Conservation (phyloP, 805 yeast genomes). For the Zygoascus bituminiphila region DNA sequence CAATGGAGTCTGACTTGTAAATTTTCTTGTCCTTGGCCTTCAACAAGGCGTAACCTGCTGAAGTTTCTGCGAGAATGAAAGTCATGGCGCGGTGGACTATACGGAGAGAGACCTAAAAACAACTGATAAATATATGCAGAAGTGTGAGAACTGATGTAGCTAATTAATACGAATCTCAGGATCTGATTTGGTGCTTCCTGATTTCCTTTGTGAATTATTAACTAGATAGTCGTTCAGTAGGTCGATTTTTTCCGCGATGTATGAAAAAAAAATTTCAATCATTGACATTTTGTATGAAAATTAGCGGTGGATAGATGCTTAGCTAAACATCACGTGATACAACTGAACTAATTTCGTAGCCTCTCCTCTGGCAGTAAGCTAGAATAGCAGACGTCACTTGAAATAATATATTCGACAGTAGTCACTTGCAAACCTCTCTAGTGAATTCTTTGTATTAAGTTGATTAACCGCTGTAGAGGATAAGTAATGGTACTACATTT, state of each 20-base stretch:
- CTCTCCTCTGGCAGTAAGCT: too few relatives aligned
- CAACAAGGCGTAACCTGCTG: conserved; percentile 97
- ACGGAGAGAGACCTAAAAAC: background rate
- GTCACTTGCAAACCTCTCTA: too few relatives aligned
- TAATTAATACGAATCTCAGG: background rate
- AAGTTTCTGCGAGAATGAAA: conserved; percentile 80
- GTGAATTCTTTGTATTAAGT: too few relatives aligned
- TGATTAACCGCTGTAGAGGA: too few relatives aligned
- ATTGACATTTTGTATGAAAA: background rate
- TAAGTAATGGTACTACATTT: too few relatives aligned
- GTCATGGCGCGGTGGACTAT: conserved; percentile 25
- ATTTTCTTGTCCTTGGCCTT: conserved; percentile 97
- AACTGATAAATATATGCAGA: background rate
- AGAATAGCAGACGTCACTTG: too few relatives aligned
- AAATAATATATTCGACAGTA: too few relatives aligned
- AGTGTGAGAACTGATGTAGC: background rate
- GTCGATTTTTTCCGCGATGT: background rate
- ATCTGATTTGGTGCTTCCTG: background rate
- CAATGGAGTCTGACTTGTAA: conserved; percentile 68
- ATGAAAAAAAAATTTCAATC: background rate
- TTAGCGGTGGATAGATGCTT: too few relatives aligned
- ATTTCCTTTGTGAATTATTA: background rate
- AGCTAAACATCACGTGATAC: too few relatives aligned
- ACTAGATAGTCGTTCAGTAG: background rate
- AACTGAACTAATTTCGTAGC: too few relatives aligned